These are phyloP conservation scores for Trichosporon sp. DNA, from an alignment of 1,284 basidiomycete species.

Conservation along the genomic window DNA sequence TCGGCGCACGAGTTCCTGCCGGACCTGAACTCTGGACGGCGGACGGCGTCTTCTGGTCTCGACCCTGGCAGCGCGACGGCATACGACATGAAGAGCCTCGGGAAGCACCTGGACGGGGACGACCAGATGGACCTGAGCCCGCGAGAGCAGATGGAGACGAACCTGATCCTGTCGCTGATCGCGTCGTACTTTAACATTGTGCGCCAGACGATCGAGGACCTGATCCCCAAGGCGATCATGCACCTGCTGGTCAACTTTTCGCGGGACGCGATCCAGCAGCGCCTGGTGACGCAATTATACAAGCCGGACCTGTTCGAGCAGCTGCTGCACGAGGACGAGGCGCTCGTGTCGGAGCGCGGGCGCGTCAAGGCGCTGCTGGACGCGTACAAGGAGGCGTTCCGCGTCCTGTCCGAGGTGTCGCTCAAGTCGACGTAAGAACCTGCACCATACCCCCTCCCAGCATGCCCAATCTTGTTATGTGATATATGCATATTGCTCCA, in stretches of 20 bases:
- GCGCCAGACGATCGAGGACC: constrained; percentile 92
- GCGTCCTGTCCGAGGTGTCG: constrained; percentile 51
- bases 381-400: constrained; percentile 97
- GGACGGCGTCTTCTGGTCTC: constrained; percentile 24
- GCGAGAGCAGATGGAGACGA: constrained; percentile 94
- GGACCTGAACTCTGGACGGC: constrained; percentile 42
- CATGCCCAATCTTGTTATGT: constrained; percentile 1
- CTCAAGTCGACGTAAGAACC: constrained; percentile 38
- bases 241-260: constrained; percentile 79
- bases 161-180: constrained; percentile 89
- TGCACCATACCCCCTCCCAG: not conserved
- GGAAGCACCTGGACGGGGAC: constrained; percentile 84
- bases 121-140: constrained; percentile 58
- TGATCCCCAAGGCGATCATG: constrained; percentile 96
- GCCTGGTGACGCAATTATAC: constrained; percentile 86
- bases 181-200: constrained; percentile 94
- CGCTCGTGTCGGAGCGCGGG: constrained; percentile 84
- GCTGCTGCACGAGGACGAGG: constrained; percentile 92
- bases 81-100: constrained; percentile 97
- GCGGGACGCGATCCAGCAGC: constrained; percentile 93
- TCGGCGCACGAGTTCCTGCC: constrained; percentile 38
- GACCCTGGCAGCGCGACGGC: constrained; percentile 65
- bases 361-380: constrained; percentile 91
- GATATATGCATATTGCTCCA: constrained; percentile 8
- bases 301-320: constrained; percentile 89